Base-by-base conservation (phyloP, 2,329 filamentous ascomycete species). In the Stachybotrys chartarum region DNA sequence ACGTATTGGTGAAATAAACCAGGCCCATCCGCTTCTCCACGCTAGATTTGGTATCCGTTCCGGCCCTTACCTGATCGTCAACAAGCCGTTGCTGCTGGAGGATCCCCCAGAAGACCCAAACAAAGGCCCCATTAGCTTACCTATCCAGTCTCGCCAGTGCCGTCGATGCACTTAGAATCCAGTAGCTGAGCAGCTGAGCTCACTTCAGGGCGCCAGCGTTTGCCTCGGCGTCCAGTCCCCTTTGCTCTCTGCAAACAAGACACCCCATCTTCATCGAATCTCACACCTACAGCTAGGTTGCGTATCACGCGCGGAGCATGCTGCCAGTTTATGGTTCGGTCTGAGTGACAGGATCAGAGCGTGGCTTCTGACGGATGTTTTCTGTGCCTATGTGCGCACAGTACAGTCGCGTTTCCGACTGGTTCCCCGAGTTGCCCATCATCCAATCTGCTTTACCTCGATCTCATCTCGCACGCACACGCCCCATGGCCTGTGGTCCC, bases 1-100 rank as follows among this genome's bases (percentile, higher is more conserved):
- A 24, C 24, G 3, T 24, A 58, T 47, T 73, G 74, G 73, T 72
- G 63, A 72, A 73, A 75, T 74, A 72, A 70, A 65, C 65, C 70
- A 72, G 69, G 70, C 64, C 64, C 66, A 65, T 59, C 67, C 58
- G 63, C 66, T 70, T 68, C 75, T 75, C 74, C 73, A 77, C 75
- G 60, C 63, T 62, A 60, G 58, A 30, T 55, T 62, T 59, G 56
- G 60, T 58, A 57, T 60, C 61, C 57, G 53, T 57, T 55, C 56
- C 54, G 52, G 56, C 53, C 59, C 56, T 63, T 61, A 56, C 55
- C 55, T 61, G 56, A 59, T 60, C 56, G 56, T 55, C 56, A 54
- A 60, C 59, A 53, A 53, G 54, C 47, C 50, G 50, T 42, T 51
- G 14, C 31, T 42, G 8, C 35, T 42, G 10, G 35, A 42, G 35